A percentile compares a stretch with the other conserved stretches of the same genome.
Evolutionary conservation across 2,329 filamentous ascomycete species (phyloP).

Genomic region (Colletotrichum simmondsii): DNA sequence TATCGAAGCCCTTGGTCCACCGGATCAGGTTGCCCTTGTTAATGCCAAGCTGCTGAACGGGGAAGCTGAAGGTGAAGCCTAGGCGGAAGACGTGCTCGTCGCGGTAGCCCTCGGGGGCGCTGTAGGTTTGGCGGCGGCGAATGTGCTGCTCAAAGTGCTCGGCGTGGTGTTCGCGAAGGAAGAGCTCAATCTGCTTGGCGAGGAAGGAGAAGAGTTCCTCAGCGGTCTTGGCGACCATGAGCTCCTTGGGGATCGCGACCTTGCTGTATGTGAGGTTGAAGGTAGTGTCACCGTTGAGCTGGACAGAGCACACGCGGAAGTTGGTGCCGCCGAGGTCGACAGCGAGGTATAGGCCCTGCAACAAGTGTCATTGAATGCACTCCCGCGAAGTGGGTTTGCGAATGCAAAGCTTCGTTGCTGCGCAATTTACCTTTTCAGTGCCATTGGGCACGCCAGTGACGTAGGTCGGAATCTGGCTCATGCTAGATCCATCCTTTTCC

Average conservation of each 20-base stretch:
- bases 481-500: constrained; percentile 77
- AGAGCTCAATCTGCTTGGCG: constrained; percentile 89
- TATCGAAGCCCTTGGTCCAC: constrained; percentile 99
- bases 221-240: constrained; percentile 90
- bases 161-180: constrained; percentile 87
- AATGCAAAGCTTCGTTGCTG: neutral
- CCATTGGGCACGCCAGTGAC: constrained; percentile 96
- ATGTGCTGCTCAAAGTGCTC: constrained; percentile 84
- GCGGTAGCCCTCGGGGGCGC: constrained; percentile 67
- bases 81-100: constrained; percentile 89
- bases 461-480: constrained; percentile 98
- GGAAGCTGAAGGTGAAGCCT: constrained; percentile 99
- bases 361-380: constrained; percentile 25
- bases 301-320: constrained; percentile 96
- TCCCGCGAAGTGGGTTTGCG: neutral
- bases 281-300: constrained; percentile 92
- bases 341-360: constrained; percentile 92
- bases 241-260: constrained; percentile 85
- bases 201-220: constrained; percentile 92
- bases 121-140: constrained; percentile 70
- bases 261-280: constrained; percentile 95
- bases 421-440: constrained; percentile 83
- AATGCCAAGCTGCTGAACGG: constrained; percentile 92
- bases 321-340: constrained; percentile 99
- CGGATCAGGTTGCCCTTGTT: constrained; percentile 94